Conservation (phyloP, 768 basidiomycete genomes). For the Leccinum subgranulosum region DNA sequence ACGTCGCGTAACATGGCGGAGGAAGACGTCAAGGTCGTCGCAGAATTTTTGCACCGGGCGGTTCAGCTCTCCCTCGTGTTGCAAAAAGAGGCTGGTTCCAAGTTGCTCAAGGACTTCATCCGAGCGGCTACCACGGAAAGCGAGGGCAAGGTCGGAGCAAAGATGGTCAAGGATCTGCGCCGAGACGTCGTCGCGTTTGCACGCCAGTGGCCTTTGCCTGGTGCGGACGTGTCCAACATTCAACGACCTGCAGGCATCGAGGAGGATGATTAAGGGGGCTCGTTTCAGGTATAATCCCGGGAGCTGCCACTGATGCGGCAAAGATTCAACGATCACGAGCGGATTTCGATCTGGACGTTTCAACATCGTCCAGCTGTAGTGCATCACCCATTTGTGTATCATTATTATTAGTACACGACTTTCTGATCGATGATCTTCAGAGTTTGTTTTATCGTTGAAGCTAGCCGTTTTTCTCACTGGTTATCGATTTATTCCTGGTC, state of each 20-base stretch:
- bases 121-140: constrained; percentile 66
- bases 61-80: constrained; percentile 86
- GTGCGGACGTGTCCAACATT: constrained; percentile 54
- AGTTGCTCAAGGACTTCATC: constrained; percentile 95
- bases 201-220: constrained; percentile 88
- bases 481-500: no score
- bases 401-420: neutral
- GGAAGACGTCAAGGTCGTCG: constrained; percentile 82
- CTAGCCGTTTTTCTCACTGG: neutral
- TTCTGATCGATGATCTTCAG: no score
- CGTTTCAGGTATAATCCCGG: neutral
- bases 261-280: constrained; percentile 40
- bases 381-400: neutral
- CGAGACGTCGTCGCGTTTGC: constrained; percentile 84
- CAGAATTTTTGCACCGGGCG: constrained; percentile 88
- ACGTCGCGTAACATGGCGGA: constrained; percentile 94
- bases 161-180: constrained; percentile 69
- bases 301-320: neutral
- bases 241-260: constrained; percentile 62
- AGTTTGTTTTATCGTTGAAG: neutral
- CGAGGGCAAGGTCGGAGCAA: constrained; percentile 69
- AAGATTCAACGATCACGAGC: constrained; percentile 57
- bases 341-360: constrained; percentile 27
- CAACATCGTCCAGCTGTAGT: constrained; percentile 28
- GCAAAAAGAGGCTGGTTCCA: constrained; percentile 93